Conservation (phyloP, 1,139 yeast species). For the Suhomyces anneliseae region DNA sequence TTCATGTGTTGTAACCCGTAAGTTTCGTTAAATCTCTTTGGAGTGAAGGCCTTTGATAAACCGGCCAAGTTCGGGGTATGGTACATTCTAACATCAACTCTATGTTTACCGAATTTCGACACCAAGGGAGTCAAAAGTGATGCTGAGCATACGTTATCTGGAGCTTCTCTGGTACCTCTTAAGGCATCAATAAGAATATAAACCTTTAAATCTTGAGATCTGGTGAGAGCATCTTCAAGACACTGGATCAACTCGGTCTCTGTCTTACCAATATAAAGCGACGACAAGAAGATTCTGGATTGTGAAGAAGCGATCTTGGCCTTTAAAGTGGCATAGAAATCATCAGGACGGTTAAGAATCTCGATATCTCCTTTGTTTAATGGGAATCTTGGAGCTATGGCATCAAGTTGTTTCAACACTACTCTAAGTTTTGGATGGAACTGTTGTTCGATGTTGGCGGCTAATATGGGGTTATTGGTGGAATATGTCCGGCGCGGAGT, state of each 20-base stretch:
- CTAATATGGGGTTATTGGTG: constrained; percentile 30
- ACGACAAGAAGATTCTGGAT: constrained; percentile 71
- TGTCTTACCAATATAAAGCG: constrained; percentile 81
- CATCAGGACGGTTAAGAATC: constrained; percentile 63
- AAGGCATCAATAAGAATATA: constrained; percentile 82
- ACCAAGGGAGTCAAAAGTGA: constrained; percentile 68
- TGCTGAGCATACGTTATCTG: constrained; percentile 68
- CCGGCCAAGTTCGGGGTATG: constrained; percentile 88
- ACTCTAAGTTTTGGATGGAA: constrained; percentile 53
- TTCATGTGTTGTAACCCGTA: constrained; percentile 97
- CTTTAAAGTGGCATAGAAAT: constrained; percentile 66
- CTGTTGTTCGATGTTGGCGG: constrained; percentile 18
- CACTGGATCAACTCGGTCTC: constrained; percentile 74
- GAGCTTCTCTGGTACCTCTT: constrained; percentile 92
- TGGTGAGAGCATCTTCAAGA: constrained; percentile 55
- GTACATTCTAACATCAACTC: constrained; percentile 81
- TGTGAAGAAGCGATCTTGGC: constrained; percentile 55
- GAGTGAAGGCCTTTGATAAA: constrained; percentile 60
- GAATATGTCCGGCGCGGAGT: constrained; percentile 20
- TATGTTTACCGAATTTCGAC: constrained; percentile 59
- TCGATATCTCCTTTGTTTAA: constrained; percentile 60
- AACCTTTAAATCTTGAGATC: constrained; percentile 63
- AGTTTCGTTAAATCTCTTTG: constrained; percentile 87
- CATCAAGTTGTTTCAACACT: constrained; percentile 57
- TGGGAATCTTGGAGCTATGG: constrained; percentile 70